Evolutionary conservation across 768 basidiomycete species (phyloP).

Genomic region (Serendipita sp.): DNA sequence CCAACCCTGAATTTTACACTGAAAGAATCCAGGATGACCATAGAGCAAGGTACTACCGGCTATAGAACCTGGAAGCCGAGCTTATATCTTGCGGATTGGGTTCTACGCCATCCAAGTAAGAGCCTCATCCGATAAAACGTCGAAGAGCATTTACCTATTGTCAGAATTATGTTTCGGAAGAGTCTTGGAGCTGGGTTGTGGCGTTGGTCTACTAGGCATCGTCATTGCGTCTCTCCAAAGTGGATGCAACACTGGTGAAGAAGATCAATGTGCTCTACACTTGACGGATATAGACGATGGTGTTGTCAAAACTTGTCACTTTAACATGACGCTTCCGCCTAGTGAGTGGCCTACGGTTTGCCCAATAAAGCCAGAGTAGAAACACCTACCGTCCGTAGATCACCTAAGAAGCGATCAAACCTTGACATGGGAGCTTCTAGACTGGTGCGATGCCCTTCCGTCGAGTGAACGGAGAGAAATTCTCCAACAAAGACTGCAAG

Average conservation of each 20-base stretch:
- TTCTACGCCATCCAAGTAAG: not conserved
- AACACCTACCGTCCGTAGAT: too few species aligned
- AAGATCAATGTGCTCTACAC: not conserved
- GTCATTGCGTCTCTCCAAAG: not conserved
- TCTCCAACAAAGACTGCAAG: not conserved
- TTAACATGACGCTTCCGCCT: not conserved
- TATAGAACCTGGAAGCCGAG: not conserved
- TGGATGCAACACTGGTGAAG: not conserved
- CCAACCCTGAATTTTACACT: not conserved
- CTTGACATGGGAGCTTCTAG: not conserved
- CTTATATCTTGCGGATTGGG: not conserved
- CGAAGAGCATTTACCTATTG: not conserved
- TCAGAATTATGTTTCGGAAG: not conserved
- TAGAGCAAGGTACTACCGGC: conserved; percentile 1
- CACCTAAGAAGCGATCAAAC: not conserved
- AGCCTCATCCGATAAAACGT: not conserved
- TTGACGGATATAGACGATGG: not conserved
- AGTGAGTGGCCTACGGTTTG: not conserved
- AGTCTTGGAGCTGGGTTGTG: not conserved
- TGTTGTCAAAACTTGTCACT: not conserved
- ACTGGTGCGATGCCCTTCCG: conserved; percentile 1
- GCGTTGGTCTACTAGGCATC: not conserved
- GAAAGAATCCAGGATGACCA: not conserved
- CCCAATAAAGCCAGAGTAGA: too few species aligned
- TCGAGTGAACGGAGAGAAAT: not conserved